Evolutionary conservation across 148 eudicot genomes (phyloP), one percentile per base, ranked within the genome.

Genomic region (Heliamphora exappendiculata): DNA sequence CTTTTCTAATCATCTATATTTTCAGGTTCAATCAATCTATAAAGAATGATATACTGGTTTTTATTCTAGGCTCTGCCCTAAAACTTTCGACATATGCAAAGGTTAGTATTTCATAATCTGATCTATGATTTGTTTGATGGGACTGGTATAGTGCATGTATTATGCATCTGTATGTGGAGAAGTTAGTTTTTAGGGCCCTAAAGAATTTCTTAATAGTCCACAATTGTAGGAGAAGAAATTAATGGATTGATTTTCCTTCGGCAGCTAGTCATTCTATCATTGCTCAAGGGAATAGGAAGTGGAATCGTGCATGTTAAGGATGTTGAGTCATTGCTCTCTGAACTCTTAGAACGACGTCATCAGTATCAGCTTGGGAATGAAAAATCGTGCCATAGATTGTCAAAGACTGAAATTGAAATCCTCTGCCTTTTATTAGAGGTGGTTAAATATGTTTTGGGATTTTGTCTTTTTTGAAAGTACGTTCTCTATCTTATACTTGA

Each of bases 351-450:
- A 72, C 84, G 88, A 65, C 90, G 91, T 37, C 71, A 51, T 74
- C 75, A 73, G 49, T 83, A 67, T 84, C 88, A 79, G 83, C 74
- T 82, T 75, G 69, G 78, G 70, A 71, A 65, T 67, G 87, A 83
- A 39, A 79, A 72, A 50, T 64, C 78, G 12, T 75, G 20, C 68
- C 71, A 72, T 45, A 80, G 83, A 76, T 64, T 95, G 83, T 82
- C 93, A 22, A 78, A 81, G 59, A 71, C 66, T 83, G 97, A 95
- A 76, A 82, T 89, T 81, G 87, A 88, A 64, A 79, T 89, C 71
- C 82, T 91, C 57, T 92, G 97, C 83, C 90, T 91, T 85, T 73
- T 95, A 44, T 79, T 95, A 76, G 98, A 92, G 91, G 93, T 89
- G 69, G 26, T 50, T 69, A 29, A 34, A 74, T 29, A 59, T 65